These are phyloP conservation scores for Alisma plantagoaquatica DNA, from an alignment of 106 monocot genomes.

Conservation along the genomic window DNA sequence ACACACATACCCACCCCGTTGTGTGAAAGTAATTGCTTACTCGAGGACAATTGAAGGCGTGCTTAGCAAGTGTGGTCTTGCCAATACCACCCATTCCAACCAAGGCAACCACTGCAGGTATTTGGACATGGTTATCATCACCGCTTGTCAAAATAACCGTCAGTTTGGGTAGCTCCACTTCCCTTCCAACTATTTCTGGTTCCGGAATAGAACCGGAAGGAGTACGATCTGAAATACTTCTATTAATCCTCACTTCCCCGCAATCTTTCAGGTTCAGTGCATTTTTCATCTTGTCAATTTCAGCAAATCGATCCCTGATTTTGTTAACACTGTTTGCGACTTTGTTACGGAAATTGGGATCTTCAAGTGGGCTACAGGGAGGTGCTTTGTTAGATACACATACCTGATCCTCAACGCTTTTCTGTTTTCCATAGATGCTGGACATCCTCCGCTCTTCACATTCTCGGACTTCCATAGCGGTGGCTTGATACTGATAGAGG, in stretches of 20 bases:
- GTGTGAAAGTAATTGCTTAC: neutral
- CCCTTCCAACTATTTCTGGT: neutral
- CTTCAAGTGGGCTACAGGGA: neutral
- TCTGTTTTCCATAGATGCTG: too few species aligned
- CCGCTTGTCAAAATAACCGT: neutral
- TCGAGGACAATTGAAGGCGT: too few species aligned
- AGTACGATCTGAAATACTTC: neutral
- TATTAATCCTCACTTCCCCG: neutral
- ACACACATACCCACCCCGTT: neutral
- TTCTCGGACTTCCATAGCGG: too few species aligned
- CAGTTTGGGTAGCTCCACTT: neutral
- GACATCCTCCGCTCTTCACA: too few species aligned
- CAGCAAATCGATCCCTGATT: neutral
- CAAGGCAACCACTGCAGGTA: too few species aligned
- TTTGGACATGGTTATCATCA: too few species aligned
- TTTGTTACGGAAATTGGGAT: neutral
- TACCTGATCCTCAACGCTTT: too few species aligned
- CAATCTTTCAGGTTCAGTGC: neutral
- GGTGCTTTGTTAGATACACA: too few species aligned
- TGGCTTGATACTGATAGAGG: too few species aligned
- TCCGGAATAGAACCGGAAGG: neutral
- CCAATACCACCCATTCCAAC: too few species aligned
- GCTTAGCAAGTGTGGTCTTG: too few species aligned
- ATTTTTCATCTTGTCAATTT: neutral
- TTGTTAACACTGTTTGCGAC: neutral